Evolutionary conservation across 495 filamentous ascomycete genomes (phyloP).

Genomic region (Letharia columbiana): DNA sequence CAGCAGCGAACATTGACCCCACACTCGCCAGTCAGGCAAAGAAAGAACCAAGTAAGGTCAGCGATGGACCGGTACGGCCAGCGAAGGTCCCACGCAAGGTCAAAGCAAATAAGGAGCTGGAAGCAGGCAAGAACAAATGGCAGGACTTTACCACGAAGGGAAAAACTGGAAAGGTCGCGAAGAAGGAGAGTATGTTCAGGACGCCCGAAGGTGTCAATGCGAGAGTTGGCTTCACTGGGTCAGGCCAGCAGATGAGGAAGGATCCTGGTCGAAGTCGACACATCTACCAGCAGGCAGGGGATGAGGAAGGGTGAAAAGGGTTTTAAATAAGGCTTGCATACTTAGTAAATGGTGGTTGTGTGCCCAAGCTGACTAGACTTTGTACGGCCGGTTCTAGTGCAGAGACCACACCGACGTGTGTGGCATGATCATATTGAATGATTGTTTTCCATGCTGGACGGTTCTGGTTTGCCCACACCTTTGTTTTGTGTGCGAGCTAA

Average conservation of each 20-base stretch:
- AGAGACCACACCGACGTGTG: not conserved
- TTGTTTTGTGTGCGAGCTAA: constrained; percentile 7
- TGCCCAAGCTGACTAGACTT: constrained; percentile 6
- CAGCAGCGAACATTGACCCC: constrained; percentile 77
- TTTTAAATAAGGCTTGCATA: constrained; percentile 12
- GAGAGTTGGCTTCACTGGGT: constrained; percentile 92
- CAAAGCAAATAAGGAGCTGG: constrained; percentile 81
- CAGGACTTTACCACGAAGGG: constrained; percentile 80
- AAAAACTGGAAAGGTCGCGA: constrained; percentile 58
- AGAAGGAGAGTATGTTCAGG: constrained; percentile 97
- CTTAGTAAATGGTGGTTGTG: not conserved
- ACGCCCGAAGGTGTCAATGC: constrained; percentile 79
- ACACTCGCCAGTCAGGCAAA: constrained; percentile 62
- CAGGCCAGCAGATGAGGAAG: constrained; percentile 88
- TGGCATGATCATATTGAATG: not conserved
- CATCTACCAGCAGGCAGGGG: constrained; percentile 74
- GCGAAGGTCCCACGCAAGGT: constrained; percentile 69
- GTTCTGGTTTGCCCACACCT: constrained; percentile 1
- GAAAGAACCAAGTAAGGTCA: constrained; percentile 55
- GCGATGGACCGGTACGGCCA: constrained; percentile 56
- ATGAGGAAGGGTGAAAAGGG: constrained; percentile 44
- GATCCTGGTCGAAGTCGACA: constrained; percentile 75
- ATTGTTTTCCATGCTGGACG: not conserved
- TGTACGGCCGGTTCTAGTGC: constrained; percentile 1
- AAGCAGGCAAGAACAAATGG: constrained; percentile 89